Base-by-base conservation (phyloP, 495 filamentous ascomycete species). In the Aspergillus hancockii region DNA sequence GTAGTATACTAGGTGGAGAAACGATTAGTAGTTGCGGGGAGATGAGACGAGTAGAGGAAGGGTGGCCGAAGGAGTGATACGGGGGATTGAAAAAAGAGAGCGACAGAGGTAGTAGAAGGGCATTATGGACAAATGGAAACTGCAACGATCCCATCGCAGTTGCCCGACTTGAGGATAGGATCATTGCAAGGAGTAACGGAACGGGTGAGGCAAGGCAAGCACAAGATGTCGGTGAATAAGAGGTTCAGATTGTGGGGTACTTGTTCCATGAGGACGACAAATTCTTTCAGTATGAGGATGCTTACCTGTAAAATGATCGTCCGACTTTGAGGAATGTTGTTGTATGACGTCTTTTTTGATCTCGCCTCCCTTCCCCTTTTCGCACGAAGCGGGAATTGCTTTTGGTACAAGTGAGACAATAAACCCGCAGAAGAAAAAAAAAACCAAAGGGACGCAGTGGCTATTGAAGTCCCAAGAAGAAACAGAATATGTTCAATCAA, bases 1-100 rank as follows among this genome's bases (percentile, higher is more conserved):
- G 61, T 65, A 69, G 57, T 67, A 71, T 71, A 68, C 67, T 75
- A 54, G 34, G 63, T 58, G 60, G 63, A 53, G 50, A 51, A 68
- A 65, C 57, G 65, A 64, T 77, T 58, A 75, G 75, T 60, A 56
- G 59, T 50, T 55, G 53, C 38, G 52, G 51, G 60, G 38, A 40
- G 53, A 56, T 46, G 49, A 53, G 43, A 50, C 51, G 59, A 55
- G 54, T 28, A 8, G 54, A 56, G 58, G 57, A 45, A 52, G 23
- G 52, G 45, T 60, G 54, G 32, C 52, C 41, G 52, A 45, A 43
- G 50, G 53, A 53, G 9, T 13, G 55, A 19, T 23, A 45, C 63
- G 16, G 31, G 49, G 60, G 40, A 28, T 54, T 49, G 3, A 34
- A 28, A 49, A n/a, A 30, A 69, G 21, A 70, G 74, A 14, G 67